Base-by-base conservation (phyloP, 495 filamentous ascomycete species). In the Amorphotheca resinae region DNA sequence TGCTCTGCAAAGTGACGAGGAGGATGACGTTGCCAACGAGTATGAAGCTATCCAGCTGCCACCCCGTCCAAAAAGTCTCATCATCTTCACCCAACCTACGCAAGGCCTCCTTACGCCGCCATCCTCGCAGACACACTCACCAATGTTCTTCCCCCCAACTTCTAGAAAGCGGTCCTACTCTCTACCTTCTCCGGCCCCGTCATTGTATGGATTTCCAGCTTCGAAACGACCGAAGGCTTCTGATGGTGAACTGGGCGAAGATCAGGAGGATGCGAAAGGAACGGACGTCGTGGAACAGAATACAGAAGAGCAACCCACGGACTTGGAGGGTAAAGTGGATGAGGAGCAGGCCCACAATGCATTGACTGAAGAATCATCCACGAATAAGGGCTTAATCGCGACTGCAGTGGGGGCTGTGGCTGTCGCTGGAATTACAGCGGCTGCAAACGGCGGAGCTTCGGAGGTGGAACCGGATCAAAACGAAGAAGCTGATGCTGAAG, bases 21-120 rank as follows among this genome's bases (percentile, higher is more conserved):
- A 78, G 35, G 64, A 68, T 15, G 69, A 70, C 25, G 69, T 69
- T 9, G 15, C 26, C 32, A 39, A 35, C 11, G 26, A 39, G 15
- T 41, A 66, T 46, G 69, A 66, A 55, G 38, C 43, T 3, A 30
- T 48, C 18, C 21, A n/a, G 6, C 15, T 17, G 6, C 14, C 18
- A 11, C 62, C 66, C 37, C 72, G 80, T 12, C 80, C 79, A 14
- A 77, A 73, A 41, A 86, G 82, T 56, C 56, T 79, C 52, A 69
- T 75, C 54, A 56, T 77, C 26, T 65, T 75, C 11, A 35, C 33
- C 2, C 21, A 42, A 14, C 21, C 20, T 4, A 31, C 11, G 1
- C 16, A 30, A 15, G 42, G 49, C 6, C 50, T 56, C 4, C 53
- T 59, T 3, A 64, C 56, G 16, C 64, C 62, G 5, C 58, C 56